Evolutionary conservation across 179 eudicot species (phyloP).

Genomic region (Beta macrorhiza): DNA sequence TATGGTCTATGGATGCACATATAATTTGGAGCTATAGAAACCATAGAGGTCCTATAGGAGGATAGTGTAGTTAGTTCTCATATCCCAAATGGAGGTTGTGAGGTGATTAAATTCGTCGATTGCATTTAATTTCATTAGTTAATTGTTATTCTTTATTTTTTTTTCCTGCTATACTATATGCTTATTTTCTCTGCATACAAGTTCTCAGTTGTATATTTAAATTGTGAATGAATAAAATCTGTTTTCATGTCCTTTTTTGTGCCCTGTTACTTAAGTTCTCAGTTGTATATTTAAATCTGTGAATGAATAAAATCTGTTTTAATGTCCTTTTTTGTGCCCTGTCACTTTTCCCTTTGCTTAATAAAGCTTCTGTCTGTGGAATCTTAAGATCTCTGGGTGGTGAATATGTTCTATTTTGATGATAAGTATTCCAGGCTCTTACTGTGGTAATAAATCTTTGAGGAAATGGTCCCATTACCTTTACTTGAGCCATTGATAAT

Average conservation of each 20-base stretch:
- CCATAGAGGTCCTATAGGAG: background rate
- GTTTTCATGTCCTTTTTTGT: background rate
- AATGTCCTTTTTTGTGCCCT: background rate
- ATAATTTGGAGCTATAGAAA: constrained; percentile 5
- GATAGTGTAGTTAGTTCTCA: constrained; percentile 6
- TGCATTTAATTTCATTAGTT: background rate
- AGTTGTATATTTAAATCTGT: constrained; percentile 7
- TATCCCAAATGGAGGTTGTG: constrained; percentile 9
- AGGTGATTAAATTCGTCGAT: constrained; percentile 15
- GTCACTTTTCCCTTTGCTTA: background rate
- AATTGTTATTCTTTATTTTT: background rate
- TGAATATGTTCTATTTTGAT: constrained; percentile 19
- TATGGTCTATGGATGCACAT: background rate
- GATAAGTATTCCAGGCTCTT: constrained; percentile 12
- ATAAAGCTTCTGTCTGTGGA: background rate
- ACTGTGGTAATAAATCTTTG: constrained; percentile 7
- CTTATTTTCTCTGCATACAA: constrained; percentile 8
- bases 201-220: constrained; percentile 9
- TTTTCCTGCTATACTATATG: background rate
- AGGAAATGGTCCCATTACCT: background rate
- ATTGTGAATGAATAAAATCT: constrained; percentile 6
- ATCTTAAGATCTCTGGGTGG: constrained; percentile 10
- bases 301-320: constrained; percentile 10
- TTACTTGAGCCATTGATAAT: background rate
- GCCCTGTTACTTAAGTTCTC: background rate